These are phyloP conservation scores for Urochloa ruziziensis DNA, from an alignment of 176 grass and related monocot species.

Conservation along the genomic window DNA sequence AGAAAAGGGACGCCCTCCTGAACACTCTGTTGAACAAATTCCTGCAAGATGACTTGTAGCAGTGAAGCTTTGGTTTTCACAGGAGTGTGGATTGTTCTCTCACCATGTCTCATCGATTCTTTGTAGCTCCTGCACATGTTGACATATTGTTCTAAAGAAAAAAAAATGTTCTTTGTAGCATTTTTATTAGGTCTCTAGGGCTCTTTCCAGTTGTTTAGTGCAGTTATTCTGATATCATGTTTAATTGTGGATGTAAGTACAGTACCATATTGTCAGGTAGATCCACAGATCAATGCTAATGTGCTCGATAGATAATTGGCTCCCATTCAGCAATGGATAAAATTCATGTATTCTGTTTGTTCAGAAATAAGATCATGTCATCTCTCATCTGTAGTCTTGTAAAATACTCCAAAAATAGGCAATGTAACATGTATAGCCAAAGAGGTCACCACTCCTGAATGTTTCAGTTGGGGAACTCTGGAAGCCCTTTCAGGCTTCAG, in stretches of 20 bases:
- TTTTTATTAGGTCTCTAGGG: constrained; percentile 12
- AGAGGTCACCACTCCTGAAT: background rate
- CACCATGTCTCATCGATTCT: constrained; percentile 35
- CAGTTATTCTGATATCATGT: constrained; percentile 3
- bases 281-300: background rate
- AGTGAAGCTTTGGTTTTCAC: background rate
- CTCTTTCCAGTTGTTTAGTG: background rate
- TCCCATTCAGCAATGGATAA: background rate
- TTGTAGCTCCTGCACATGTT: constrained; percentile 39
- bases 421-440: background rate
- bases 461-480: background rate
- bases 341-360: background rate
- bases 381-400: background rate
- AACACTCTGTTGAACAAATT: constrained; percentile 55
- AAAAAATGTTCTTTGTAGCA: constrained; percentile 1
- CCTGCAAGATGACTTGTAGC: constrained; percentile 48
- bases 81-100: constrained; percentile 28
- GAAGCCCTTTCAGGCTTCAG: too few species aligned
- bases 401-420: background rate
- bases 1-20: constrained; percentile 54
- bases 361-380: background rate
- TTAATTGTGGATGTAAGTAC: constrained; percentile 25
- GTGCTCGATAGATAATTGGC: background rate
- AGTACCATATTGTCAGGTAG: constrained; percentile 4
- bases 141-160: constrained; percentile 25